Conservation (phyloP, 345 rosid genomes). For the Populus nigra region DNA sequence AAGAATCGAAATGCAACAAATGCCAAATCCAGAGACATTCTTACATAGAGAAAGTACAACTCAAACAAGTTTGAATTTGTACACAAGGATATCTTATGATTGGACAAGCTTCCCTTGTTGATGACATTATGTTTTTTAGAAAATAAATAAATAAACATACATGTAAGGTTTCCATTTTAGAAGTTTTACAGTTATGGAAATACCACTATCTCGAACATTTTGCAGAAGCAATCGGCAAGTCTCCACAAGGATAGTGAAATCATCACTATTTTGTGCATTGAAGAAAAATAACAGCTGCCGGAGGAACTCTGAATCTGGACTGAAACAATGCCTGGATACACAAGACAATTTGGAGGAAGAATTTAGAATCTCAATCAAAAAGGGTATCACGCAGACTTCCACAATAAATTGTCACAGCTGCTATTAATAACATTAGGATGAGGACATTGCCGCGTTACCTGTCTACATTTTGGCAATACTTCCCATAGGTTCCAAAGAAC, state of each 20-base stretch:
- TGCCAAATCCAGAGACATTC: neutral
- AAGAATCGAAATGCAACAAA: neutral
- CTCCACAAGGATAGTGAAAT: conserved; percentile 62
- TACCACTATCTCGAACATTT: conserved; percentile 56
- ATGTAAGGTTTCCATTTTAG: neutral
- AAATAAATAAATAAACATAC: neutral
- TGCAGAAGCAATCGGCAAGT: conserved; percentile 56
- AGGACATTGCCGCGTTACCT: conserved; percentile 41
- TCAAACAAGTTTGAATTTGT: neutral
- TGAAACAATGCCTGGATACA: conserved; percentile 74
- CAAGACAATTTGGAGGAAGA: conserved; percentile 2
- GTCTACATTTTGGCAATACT: conserved; percentile 61
- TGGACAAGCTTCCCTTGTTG: neutral
- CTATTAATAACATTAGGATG: neutral
- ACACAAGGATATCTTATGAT: neutral
- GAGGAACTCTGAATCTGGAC: conserved; percentile 79
- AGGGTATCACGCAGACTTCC: neutral
- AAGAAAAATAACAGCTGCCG: conserved; percentile 73
- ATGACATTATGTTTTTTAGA: neutral
- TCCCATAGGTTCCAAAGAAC: conserved; percentile 61
- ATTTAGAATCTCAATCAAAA: neutral
- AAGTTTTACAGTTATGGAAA: conserved; percentile 5
- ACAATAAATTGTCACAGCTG: neutral
- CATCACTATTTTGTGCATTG: conserved; percentile 52
- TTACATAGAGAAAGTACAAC: neutral